phyloP scores from a whole-genome alignment of 2,329 filamentous ascomycete genomes.

The Elsinoe perseae region DNA sequence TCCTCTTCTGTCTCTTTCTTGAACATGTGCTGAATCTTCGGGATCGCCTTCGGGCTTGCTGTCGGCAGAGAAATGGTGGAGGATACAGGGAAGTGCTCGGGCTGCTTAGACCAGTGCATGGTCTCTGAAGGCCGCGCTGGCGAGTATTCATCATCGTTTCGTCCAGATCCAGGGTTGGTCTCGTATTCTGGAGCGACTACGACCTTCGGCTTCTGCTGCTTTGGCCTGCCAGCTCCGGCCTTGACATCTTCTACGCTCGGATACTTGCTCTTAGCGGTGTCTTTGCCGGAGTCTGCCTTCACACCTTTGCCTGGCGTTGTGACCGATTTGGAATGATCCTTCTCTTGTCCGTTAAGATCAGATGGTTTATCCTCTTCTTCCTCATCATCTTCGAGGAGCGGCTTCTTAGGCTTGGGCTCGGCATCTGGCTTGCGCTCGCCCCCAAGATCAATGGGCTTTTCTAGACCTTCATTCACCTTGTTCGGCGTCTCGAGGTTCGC shows the following conservation, averaged over 20 bases:
- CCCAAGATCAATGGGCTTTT: constrained; percentile 9
- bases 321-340: constrained; percentile 11
- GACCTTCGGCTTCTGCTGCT: constrained; percentile 5
- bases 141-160: constrained; percentile 2
- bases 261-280: background rate
- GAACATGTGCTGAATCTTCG: constrained; percentile 69
- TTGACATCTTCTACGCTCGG: constrained; percentile 2
- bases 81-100: constrained; percentile 63
- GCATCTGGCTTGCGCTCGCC: constrained; percentile 11
- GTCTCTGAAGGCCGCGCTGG: constrained; percentile 15
- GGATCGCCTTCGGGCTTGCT: constrained; percentile 60
- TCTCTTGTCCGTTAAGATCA: constrained; percentile 7
- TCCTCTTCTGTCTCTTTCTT: constrained; percentile 53
- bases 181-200: constrained; percentile 10
- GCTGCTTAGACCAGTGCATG: constrained; percentile 65
- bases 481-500: constrained; percentile 1
- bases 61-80: constrained; percentile 70
- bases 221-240: background rate
- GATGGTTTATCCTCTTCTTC: constrained; percentile 8
- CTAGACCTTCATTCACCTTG: background rate
- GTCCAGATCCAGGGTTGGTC: background rate
- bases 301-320: background rate
- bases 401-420: background rate
- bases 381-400: background rate
- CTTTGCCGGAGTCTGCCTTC: constrained; percentile 2